A percentile compares a stretch with the other conserved stretches of the same genome.
Conservation (phyloP, 805 yeast genomes). For the Pichia membranifaciens region DNA sequence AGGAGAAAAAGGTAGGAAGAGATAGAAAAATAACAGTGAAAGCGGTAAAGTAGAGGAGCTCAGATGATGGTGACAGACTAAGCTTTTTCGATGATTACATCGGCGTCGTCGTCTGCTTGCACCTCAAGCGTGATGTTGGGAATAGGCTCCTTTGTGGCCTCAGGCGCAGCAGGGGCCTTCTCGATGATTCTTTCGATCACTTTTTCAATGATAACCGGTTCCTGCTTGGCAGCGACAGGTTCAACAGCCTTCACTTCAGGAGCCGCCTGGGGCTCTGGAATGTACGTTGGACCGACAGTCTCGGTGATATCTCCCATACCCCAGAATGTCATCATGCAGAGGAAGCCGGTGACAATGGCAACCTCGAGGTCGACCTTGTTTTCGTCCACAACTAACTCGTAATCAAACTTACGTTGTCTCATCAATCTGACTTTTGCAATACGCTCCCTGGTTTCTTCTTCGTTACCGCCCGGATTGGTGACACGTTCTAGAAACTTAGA, state of each 20-base stretch:
- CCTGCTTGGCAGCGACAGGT: neutral
- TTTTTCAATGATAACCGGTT: conserved; percentile 8
- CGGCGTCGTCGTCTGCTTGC: conserved; percentile 28
- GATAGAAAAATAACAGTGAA: neutral
- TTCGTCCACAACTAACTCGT: conserved; percentile 49
- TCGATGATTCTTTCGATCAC: conserved; percentile 12
- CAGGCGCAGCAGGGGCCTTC: conserved; percentile 9
- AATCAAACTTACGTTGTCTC: conserved; percentile 56
- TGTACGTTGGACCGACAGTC: conserved; percentile 46
- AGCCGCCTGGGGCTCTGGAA: conserved; percentile 16
- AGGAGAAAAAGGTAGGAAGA: neutral
- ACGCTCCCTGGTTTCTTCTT: conserved; percentile 47
- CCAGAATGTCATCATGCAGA: conserved; percentile 66
- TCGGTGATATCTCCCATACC: conserved; percentile 48
- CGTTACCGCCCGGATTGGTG: conserved; percentile 50
- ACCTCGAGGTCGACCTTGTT: conserved; percentile 41
- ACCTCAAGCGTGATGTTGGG: conserved; percentile 28
- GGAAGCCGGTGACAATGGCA: conserved; percentile 55
- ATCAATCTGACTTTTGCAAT: conserved; percentile 50
- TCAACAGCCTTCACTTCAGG: conserved; percentile 11
- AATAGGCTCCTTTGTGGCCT: neutral
- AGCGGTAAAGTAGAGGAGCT: no score
- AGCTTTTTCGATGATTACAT: conserved; percentile 28
- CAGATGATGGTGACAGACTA: no score
- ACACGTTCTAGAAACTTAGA: conserved; percentile 47